These are phyloP conservation scores for Botrytis pseudocinerea DNA, from an alignment of 2,329 filamentous ascomycete genomes.

Conservation along the genomic window DNA sequence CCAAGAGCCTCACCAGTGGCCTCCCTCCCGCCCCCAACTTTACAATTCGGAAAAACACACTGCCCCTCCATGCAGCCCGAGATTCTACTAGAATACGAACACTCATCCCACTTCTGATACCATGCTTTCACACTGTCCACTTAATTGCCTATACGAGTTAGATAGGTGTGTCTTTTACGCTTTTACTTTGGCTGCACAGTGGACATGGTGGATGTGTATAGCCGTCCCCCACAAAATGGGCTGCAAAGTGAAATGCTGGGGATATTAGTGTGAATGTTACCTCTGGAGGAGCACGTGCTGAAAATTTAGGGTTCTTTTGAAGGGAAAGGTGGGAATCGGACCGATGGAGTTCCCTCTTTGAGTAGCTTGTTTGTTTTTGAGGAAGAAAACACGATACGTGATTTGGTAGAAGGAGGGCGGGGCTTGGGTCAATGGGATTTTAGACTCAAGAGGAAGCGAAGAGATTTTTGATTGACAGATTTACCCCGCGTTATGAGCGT, in stretches of 20 bases:
- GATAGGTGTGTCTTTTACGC: not conserved
- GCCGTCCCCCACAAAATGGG: conserved; percentile 5
- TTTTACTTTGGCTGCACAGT: not conserved
- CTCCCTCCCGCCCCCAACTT: not conserved
- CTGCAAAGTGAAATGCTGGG: conserved; percentile 5
- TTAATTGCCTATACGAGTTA: not conserved
- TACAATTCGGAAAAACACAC: not conserved
- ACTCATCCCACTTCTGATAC: conserved; percentile 4
- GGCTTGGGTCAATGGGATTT: not conserved
- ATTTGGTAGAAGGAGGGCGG: not conserved
- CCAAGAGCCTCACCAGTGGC: not conserved
- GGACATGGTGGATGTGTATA: not conserved
- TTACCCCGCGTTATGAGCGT: conserved; percentile 6
- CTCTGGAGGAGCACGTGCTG: conserved; percentile 3
- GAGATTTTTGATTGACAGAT: not conserved
- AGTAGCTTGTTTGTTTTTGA: not conserved
- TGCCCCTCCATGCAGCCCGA: not conserved
- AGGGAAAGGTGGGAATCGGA: conserved; percentile 4
- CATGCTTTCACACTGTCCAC: not conserved
- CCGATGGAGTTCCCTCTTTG: not conserved
- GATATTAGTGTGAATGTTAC: not conserved
- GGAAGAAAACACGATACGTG: not conserved
- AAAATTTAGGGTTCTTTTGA: not conserved
- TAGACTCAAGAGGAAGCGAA: conserved; percentile 4
- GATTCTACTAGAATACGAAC: not conserved